Conservation (phyloP, 2,329 filamentous ascomycete species). For the Monilinia fructicola region DNA sequence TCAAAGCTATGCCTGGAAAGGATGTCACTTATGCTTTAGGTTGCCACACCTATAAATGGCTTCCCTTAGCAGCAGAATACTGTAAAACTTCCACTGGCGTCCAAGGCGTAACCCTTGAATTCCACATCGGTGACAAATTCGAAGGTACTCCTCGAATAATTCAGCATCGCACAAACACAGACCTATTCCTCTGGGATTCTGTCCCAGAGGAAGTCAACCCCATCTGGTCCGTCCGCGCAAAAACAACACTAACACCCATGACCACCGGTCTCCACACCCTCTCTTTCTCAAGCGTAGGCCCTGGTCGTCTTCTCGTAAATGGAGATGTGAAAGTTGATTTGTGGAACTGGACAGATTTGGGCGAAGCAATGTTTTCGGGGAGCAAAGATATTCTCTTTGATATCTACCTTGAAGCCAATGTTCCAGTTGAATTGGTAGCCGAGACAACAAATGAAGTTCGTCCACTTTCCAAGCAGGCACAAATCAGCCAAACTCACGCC, state of each 20-base stretch:
- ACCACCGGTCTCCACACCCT: slow-evolving; percentile 63
- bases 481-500: slow-evolving; percentile 55
- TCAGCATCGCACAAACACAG: slow-evolving; percentile 61
- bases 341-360: slow-evolving; percentile 68
- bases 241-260: slow-evolving; percentile 57
- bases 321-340: slow-evolving; percentile 61
- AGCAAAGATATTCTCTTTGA: slow-evolving; percentile 64
- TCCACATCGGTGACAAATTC: slow-evolving; percentile 64
- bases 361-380: slow-evolving; percentile 70
- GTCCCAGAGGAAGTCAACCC: slow-evolving; percentile 61
- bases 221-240: slow-evolving; percentile 55
- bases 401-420: slow-evolving; percentile 57
- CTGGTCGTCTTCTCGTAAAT: slow-evolving; percentile 60
- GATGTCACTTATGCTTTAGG: slow-evolving; percentile 61
- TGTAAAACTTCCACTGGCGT: slow-evolving; percentile 57
- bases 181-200: slow-evolving; percentile 70
- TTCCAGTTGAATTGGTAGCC: slow-evolving; percentile 60
- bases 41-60: slow-evolving; percentile 64
- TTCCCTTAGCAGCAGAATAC: slow-evolving; percentile 60
- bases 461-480: slow-evolving; percentile 59
- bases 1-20: slow-evolving; percentile 53
- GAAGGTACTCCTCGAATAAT: slow-evolving; percentile 55
- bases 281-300: slow-evolving; percentile 67
- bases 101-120: slow-evolving; percentile 62
- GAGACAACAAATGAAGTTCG: slow-evolving; percentile 67